Base-by-base conservation (phyloP, 257 asterid genomes). In the Nicotiana undulata region DNA sequence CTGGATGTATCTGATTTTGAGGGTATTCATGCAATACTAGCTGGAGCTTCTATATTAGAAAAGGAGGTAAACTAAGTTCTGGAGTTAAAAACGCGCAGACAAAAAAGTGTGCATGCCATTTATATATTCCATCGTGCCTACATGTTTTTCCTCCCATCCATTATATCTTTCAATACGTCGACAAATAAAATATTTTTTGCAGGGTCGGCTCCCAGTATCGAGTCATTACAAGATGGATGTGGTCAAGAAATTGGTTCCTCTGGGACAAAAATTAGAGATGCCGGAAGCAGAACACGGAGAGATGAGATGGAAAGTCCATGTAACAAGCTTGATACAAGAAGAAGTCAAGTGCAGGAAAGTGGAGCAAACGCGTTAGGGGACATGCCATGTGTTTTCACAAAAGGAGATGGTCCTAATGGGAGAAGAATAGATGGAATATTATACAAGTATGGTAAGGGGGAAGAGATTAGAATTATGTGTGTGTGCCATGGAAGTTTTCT, bases 301-400 rank as follows among this genome's bases (percentile, higher is more conserved):
- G 20, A 83, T 8, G 93, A 87, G 67, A 26, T 49, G 68, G 92
- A 86, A 37, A 82, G 84, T n/a, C 85, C 86, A n/a, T 85, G 91
- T 0, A 90, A 83, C 84, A 81, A 79, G 79, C 10, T 87, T 0
- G 88, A 84, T 1, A 24, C 70, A 4, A 63, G 88, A 22, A 87
- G 81, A 83, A 80, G 56, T 20, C 86, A 72, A 68, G 87, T 81
- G 11, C 76, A 26, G 29, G 26, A 44, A 31, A 44, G 63, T 40
- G 75, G 26, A 51, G 28, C 59, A 52, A 77, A 77, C 5, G 32
- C 89, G 40, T 10, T 89, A 78, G 96, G 85, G 63, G 94, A 95
- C n/a, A 93, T 93, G 99, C 98, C 99, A 7, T 87, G 93, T 63
- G 99, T 95, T 3, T 93, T 93, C 89, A 91, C 99, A 1, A 88